Conservation (phyloP, 352 stramenopile species). For the Phytophthora sansomeana region DNA sequence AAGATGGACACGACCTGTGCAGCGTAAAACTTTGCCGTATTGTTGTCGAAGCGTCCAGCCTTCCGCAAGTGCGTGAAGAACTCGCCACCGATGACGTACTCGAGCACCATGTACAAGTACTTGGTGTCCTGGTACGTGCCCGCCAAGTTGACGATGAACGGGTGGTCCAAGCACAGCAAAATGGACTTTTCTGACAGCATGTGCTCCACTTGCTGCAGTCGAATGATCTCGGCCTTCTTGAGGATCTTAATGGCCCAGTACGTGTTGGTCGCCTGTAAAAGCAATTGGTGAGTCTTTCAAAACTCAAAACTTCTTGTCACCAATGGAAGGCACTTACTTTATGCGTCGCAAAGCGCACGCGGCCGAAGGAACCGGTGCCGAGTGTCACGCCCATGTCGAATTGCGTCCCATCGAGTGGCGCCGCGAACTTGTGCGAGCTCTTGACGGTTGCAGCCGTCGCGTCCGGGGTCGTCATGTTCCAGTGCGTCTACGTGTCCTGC, state of each 20-base stretch:
- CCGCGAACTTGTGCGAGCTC: slow-evolving; percentile 64
- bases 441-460: slow-evolving; percentile 33
- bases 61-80: slow-evolving; percentile 97
- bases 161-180: slow-evolving; percentile 92
- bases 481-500: slow-evolving; percentile 15
- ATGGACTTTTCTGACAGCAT: slow-evolving; percentile 98
- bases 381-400: slow-evolving; percentile 97
- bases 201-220: slow-evolving; percentile 97
- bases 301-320: neutral
- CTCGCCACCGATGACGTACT: slow-evolving; percentile 97
- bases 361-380: slow-evolving; percentile 96
- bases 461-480: slow-evolving; percentile 35
- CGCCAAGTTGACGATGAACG: slow-evolving; percentile 97
- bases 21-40: slow-evolving; percentile 93
- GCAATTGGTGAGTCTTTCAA: neutral
- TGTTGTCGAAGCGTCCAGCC: slow-evolving; percentile 94
- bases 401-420: slow-evolving; percentile 81
- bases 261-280: slow-evolving; percentile 77
- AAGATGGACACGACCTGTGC: slow-evolving; percentile 96
- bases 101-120: slow-evolving; percentile 98
- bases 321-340: slow-evolving; percentile 66
- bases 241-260: slow-evolving; percentile 98
- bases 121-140: slow-evolving; percentile 95
- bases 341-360: slow-evolving; percentile 96
- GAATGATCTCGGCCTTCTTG: slow-evolving; percentile 97